phyloP scores from a whole-genome alignment of 2,329 filamentous ascomycete species.

The Monosporascus sp. region DNA sequence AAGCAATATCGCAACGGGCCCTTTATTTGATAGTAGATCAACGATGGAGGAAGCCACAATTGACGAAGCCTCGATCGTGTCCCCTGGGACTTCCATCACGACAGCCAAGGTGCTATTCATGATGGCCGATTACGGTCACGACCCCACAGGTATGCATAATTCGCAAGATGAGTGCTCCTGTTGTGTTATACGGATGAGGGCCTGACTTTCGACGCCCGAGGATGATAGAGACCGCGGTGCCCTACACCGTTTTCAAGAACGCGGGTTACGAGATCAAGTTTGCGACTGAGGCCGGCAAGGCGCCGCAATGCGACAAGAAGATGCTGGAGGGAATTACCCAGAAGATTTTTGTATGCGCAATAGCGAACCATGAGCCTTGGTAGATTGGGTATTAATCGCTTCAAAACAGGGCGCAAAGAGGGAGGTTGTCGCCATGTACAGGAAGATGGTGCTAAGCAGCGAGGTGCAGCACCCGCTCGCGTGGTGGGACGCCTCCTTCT shows the following conservation, averaged over 20 bases:
- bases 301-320: conserved; percentile 42
- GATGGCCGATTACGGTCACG: conserved; percentile 52
- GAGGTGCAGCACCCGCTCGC: conserved; percentile 38
- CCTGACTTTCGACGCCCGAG: background rate
- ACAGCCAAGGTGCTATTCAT: conserved; percentile 37
- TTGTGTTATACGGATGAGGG: background rate
- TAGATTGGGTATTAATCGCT: conserved; percentile 1
- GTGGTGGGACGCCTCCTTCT: conserved; percentile 40
- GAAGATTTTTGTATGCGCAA: conserved; percentile 37
- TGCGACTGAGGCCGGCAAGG: conserved; percentile 44
- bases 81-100: conserved; percentile 12
- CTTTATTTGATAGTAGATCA: background rate
- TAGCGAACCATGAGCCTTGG: background rate
- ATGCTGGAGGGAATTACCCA: conserved; percentile 46
- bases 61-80: conserved; percentile 21
- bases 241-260: conserved; percentile 41
- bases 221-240: conserved; percentile 42
- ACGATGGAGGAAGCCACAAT: conserved; percentile 8
- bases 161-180: background rate
- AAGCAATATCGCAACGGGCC: background rate
- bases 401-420: conserved; percentile 36
- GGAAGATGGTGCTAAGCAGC: conserved; percentile 35
- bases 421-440: conserved; percentile 36
- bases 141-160: conserved; percentile 41
- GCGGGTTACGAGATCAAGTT: conserved; percentile 44